phyloP scores from a whole-genome alignment of 805 yeast genomes.

The Metschnikowia noctiluminum region DNA sequence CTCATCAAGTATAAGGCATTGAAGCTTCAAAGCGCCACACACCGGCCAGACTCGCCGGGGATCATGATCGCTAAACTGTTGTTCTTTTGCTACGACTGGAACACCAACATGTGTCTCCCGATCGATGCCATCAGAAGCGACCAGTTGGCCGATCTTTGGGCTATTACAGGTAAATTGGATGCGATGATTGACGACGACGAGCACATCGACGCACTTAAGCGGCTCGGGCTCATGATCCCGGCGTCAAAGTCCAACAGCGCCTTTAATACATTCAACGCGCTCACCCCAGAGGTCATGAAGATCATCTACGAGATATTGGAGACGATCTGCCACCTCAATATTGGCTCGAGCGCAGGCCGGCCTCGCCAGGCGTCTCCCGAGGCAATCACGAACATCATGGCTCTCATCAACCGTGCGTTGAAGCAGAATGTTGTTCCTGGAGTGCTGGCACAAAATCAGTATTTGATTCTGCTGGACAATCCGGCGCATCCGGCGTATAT shows the following conservation, averaged over 20 bases:
- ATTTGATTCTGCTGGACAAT: conserved; percentile 10
- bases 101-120: conserved; percentile 16
- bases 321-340: conserved; percentile 9
- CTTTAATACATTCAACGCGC: conserved; percentile 15
- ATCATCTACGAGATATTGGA: conserved; percentile 13
- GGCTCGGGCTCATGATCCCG: conserved; percentile 17
- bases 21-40: conserved; percentile 12
- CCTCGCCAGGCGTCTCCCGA: conserved; percentile 13
- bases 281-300: conserved; percentile 12
- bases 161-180: conserved; percentile 6
- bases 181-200: conserved; percentile 10
- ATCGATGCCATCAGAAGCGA: conserved; percentile 5
- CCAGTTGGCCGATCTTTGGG: conserved; percentile 13
- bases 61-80: conserved; percentile 18
- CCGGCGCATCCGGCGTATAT: conserved; percentile 18
- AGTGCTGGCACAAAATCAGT: conserved; percentile 5
- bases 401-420: conserved; percentile 14
- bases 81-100: conserved; percentile 20
- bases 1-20: conserved; percentile 21
- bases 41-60: conserved; percentile 19
- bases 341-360: conserved; percentile 1
- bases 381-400: conserved; percentile 15
- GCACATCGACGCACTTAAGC: conserved; percentile 7
- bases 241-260: conserved; percentile 10
- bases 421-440: conserved; percentile 16